A percentile compares a stretch with the other conserved stretches of the same genome.
Conservation (phyloP, 2,329 filamentous ascomycete species). For the Plectosphaerella plurivora region DNA sequence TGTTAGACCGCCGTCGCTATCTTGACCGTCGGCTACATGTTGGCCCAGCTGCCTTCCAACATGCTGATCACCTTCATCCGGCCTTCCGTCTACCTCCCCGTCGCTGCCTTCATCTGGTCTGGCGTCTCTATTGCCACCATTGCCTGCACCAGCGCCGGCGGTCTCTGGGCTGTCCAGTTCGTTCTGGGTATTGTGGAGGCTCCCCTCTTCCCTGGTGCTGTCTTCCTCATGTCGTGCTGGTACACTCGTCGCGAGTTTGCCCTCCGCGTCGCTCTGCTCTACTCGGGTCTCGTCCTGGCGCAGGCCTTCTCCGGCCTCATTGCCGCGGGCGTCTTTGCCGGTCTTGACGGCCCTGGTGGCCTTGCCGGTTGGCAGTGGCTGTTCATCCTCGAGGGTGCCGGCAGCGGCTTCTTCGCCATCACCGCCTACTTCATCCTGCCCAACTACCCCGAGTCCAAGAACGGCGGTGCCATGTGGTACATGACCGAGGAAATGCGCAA, state of each 20-base stretch:
- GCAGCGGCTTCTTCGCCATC: conserved; percentile 15
- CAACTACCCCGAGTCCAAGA: conserved; percentile 12
- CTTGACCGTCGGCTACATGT: conserved; percentile 22
- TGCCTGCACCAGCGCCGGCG: conserved; percentile 39
- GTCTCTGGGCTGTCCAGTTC: conserved; percentile 41
- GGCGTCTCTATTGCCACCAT: conserved; percentile 44
- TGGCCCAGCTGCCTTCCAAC: conserved; percentile 27
- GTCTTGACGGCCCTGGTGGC: conserved; percentile 16
- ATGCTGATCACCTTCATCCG: conserved; percentile 29
- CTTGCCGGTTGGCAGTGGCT: conserved; percentile 35
- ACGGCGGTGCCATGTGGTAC: neutral
- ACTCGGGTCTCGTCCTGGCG: conserved; percentile 14
- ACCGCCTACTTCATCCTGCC: conserved; percentile 17
- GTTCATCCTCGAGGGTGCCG: conserved; percentile 57
- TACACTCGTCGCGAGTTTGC: conserved; percentile 17
- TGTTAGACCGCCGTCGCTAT: conserved; percentile 17
- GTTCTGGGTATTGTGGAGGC: conserved; percentile 47
- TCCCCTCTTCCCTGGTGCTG: conserved; percentile 49
- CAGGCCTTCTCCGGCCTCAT: conserved; percentile 18
- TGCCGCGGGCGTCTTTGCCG: conserved; percentile 31
- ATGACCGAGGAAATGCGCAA: conserved; percentile 4
- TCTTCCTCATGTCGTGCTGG: conserved; percentile 38
- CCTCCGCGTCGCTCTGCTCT: conserved; percentile 16
- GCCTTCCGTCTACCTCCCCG: conserved; percentile 25
- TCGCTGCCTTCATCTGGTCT: conserved; percentile 42